These are phyloP conservation scores for Camillea tinctor DNA, from an alignment of 2,329 filamentous ascomycete genomes.

Conservation along the genomic window DNA sequence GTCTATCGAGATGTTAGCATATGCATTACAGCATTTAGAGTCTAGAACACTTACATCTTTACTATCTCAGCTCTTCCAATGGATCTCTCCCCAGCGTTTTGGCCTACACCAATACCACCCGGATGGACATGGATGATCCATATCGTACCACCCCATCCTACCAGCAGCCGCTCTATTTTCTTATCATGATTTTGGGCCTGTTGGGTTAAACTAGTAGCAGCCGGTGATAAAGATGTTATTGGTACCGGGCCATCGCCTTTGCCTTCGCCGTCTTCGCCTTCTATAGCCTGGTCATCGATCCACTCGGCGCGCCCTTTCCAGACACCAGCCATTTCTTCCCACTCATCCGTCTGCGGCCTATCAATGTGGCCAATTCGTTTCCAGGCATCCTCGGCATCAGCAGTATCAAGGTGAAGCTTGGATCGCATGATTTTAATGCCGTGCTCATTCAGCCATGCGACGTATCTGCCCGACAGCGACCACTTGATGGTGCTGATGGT, in stretches of 20 bases:
- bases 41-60: slow-evolving; percentile 69
- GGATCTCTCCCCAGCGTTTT: slow-evolving; percentile 66
- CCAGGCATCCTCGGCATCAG: slow-evolving; percentile 83
- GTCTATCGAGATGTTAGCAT: slow-evolving; percentile 49
- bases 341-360: slow-evolving; percentile 78
- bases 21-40: not conserved
- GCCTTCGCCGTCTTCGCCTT: slow-evolving; percentile 62
- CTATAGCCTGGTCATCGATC: slow-evolving; percentile 83
- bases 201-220: slow-evolving; percentile 47
- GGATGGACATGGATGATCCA: slow-evolving; percentile 94
- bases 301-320: slow-evolving; percentile 93
- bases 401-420: slow-evolving; percentile 74
- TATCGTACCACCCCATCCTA: slow-evolving; percentile 94
- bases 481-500: slow-evolving; percentile 90
- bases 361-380: slow-evolving; percentile 92
- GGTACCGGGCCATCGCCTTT: slow-evolving; percentile 28
- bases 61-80: slow-evolving; percentile 84
- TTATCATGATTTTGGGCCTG: slow-evolving; percentile 48
- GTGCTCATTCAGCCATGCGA: slow-evolving; percentile 94
- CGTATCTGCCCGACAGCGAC: slow-evolving; percentile 88
- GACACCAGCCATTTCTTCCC: slow-evolving; percentile 94
- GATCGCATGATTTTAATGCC: slow-evolving; percentile 98
- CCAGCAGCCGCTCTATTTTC: slow-evolving; percentile 73
- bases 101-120: slow-evolving; percentile 65
- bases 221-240: slow-evolving; percentile 38